phyloP scores from a whole-genome alignment of 148 eudicot species.

The Fagopyrum esculentum region DNA sequence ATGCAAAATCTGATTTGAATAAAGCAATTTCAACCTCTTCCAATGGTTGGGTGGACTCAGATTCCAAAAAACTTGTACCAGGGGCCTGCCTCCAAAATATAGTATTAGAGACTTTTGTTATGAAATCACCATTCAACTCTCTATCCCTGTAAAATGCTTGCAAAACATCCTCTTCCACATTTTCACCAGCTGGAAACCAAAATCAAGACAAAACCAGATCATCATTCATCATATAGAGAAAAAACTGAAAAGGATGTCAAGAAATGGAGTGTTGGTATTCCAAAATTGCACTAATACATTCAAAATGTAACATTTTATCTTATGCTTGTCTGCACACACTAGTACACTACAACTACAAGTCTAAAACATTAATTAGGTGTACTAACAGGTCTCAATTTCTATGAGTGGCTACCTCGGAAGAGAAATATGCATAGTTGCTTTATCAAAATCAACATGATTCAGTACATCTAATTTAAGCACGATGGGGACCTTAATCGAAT shows the following conservation, averaged over 20 bases:
- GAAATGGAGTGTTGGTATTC: neutral
- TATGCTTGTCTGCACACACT: neutral
- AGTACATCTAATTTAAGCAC: neutral
- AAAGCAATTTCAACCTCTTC: slow-evolving; percentile 11
- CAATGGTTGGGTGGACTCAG: slow-evolving; percentile 10
- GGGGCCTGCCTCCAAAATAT: slow-evolving; percentile 22
- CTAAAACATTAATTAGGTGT: neutral
- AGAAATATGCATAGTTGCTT: neutral
- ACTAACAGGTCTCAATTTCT: neutral
- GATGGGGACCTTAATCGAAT: neutral
- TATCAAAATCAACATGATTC: neutral
- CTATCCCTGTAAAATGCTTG: slow-evolving; percentile 38
- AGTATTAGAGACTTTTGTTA: slow-evolving; percentile 30
- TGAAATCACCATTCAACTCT: slow-evolving; percentile 35
- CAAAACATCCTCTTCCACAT: slow-evolving; percentile 32
- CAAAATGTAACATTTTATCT: neutral
- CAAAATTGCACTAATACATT: neutral
- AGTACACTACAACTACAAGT: neutral
- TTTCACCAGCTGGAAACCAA: slow-evolving; percentile 26
- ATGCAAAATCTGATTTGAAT: neutral
- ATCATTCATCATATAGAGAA: slow-evolving; percentile 12
- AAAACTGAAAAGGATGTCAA: neutral
- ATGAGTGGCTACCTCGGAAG: neutral
- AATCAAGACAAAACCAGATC: slow-evolving; percentile 6
- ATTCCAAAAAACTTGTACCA: slow-evolving; percentile 4